Percentiles rank a stretch among this genome's conserved stretches.
Conservation (phyloP, 768 basidiomycete genomes). For the Bullera alba region DNA sequence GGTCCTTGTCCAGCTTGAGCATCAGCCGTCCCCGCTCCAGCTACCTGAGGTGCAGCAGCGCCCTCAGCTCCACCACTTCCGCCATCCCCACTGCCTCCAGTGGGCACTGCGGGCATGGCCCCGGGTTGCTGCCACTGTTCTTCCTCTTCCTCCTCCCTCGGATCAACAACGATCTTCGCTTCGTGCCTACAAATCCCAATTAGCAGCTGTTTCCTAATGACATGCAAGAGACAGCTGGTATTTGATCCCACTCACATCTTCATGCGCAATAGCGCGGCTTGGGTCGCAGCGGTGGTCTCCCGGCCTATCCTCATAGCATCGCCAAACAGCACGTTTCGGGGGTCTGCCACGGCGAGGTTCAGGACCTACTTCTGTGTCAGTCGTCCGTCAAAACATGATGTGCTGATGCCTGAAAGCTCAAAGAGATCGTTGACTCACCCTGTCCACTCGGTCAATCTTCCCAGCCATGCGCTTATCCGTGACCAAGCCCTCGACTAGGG, state of each 20-base stretch:
- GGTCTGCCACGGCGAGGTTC: slow-evolving; percentile 69
- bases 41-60: no score
- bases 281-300: slow-evolving; percentile 65
- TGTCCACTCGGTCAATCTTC: slow-evolving; percentile 81
- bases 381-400: neutral
- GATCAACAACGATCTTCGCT: slow-evolving; percentile 28
- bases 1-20: no score
- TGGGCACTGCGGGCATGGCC: no score
- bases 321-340: slow-evolving; percentile 67
- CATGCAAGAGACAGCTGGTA: neutral
- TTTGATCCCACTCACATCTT: slow-evolving; percentile 58
- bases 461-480: slow-evolving; percentile 70
- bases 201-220: neutral
- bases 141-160: no score
- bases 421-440: slow-evolving; percentile 55
- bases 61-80: no score
- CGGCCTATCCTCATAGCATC: slow-evolving; percentile 66
- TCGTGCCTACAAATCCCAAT: slow-evolving; percentile 20
- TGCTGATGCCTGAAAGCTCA: no score
- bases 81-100: no score
- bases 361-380: slow-evolving; percentile 55
- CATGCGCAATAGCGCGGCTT: slow-evolving; percentile 75
- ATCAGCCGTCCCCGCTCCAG: no score
- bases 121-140: no score
- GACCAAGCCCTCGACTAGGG: slow-evolving; percentile 69